These are phyloP conservation scores for Epicoccum nigrum DNA, from an alignment of 2,329 filamentous ascomycete species.

Conservation along the genomic window DNA sequence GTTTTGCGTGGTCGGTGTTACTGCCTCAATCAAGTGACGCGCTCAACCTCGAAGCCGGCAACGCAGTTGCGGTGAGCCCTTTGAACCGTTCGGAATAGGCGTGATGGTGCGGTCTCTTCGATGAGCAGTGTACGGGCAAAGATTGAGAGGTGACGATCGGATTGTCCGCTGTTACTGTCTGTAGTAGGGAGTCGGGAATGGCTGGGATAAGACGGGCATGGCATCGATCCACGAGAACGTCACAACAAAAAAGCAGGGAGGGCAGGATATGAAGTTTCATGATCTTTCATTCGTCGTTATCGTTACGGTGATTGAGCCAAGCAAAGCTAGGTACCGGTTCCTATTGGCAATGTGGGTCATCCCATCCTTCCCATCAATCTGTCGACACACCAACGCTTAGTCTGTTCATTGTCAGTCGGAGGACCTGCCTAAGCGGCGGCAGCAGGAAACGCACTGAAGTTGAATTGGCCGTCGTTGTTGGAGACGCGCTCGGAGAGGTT, in stretches of 20 bases:
- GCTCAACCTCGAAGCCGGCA: no score
- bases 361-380: background rate
- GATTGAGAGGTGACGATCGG: no score
- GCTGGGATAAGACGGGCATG: no score
- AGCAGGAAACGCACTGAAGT: conserved; percentile 20
- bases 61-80: no score
- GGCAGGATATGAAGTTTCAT: conserved; percentile 8
- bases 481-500: conserved; percentile 63
- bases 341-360: background rate
- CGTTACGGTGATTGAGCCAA: conserved; percentile 1
- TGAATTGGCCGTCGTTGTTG: conserved; percentile 57
- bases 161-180: no score
- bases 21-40: no score
- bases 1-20: no score
- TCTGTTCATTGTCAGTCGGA: background rate
- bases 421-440: background rate
- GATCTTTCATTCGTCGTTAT: conserved; percentile 17
- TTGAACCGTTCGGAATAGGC: no score
- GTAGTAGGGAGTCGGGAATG: no score
- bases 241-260: background rate
- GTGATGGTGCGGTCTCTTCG: no score
- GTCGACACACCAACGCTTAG: conserved; percentile 5
- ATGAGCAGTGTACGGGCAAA: no score
- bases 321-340: background rate
- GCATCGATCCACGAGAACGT: background rate